Evolutionary conservation across 2,329 filamentous ascomycete species (phyloP), one percentile per base, ranked within the genome.

Genomic region (Aspergillus novoparasiticus): DNA sequence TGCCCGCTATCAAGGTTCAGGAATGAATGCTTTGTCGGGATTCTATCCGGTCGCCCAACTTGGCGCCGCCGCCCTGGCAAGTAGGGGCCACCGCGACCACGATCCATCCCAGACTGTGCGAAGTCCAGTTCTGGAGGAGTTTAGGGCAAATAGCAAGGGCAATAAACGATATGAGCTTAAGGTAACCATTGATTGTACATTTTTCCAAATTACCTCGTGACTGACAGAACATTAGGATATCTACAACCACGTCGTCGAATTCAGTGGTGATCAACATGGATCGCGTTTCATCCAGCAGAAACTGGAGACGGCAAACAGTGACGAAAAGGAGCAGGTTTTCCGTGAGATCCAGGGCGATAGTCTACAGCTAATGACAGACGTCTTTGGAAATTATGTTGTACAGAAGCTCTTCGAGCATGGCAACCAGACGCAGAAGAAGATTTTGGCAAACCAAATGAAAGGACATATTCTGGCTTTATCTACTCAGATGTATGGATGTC

Each of bases 331-430:
- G 36, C 89, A 89, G 61, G 87, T 98, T 0, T 98, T 97, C 81
- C 84, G 85, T 0, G 95, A 98, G 77, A 93, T 99, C 53, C 86
- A 91, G 70, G 87, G 89, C 0, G 95, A 99, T 69, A 88, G 90
- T 1, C 79, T 96, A 34, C 93, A 94, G 73, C 82, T 99, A 55
- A 97, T 97, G 93, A 94, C 90, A 53, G 95, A 98, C 76, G 90
- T 98, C 0, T 99, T 97, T 74, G 95, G 95, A 59, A 99, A 99
- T 77, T 99, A 98, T 74, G 95, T 99, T 41, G 94, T 98, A 45
- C 95, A 99, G 74, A 98, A 97, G 76, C 89, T 98, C 75, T 97
- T 98, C 66, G 94, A 98, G 76, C 93, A 98, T 76, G 94, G 95
- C 45, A 96, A 93, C 69, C 94, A 97, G 78, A 86, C 89, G 0